These are phyloP conservation scores for Microbotryum intermedium DNA, from an alignment of 1,284 basidiomycete species.

Conservation along the genomic window DNA sequence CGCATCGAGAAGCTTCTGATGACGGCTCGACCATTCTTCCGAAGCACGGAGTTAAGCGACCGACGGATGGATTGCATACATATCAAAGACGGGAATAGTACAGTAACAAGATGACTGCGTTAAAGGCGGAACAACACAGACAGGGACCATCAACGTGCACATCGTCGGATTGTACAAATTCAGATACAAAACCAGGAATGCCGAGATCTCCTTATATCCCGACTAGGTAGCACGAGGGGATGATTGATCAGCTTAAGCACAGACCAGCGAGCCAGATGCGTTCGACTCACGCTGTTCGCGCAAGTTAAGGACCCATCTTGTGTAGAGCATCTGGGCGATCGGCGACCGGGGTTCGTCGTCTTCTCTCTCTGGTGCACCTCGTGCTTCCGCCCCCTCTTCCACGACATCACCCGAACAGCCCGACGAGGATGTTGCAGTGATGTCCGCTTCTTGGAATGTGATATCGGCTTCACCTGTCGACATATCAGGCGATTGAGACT, in stretches of 20 bases:
- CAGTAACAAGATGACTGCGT: too few species aligned
- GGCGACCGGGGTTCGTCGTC: conserved; percentile 46
- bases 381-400: conserved; percentile 45
- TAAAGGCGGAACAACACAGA: too few species aligned
- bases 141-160: too few species aligned
- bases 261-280: background rate
- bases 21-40: too few species aligned
- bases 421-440: conserved; percentile 62
- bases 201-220: too few species aligned
- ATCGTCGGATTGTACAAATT: too few species aligned
- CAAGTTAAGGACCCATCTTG: conserved; percentile 88
- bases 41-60: too few species aligned
- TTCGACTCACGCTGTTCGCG: conserved; percentile 39
- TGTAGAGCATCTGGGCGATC: conserved; percentile 85
- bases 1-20: too few species aligned
- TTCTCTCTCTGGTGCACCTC: conserved; percentile 10
- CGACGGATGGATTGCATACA: too few species aligned
- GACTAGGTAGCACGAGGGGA: too few species aligned
- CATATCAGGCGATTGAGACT: background rate
- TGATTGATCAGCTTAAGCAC: background rate
- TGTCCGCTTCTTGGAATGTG: conserved; percentile 31
- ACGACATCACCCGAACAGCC: conserved; percentile 44
- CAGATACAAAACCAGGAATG: too few species aligned
- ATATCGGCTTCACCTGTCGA: background rate
- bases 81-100: too few species aligned